Evolutionary conservation across 441 rosid species (phyloP), one percentile per base, ranked within the genome.

Genomic region (Metrosideros polymorpha): DNA sequence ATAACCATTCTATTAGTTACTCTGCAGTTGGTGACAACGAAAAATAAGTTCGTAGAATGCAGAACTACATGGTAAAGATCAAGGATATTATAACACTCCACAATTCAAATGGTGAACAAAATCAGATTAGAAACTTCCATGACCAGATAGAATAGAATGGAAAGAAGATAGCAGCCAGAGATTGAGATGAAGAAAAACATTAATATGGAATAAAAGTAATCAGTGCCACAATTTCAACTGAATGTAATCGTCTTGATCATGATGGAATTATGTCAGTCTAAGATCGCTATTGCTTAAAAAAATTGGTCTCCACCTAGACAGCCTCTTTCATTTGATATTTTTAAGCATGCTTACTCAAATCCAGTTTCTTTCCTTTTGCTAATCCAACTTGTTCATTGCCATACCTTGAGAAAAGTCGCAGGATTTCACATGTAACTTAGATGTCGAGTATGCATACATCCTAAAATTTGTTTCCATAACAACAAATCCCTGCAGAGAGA

Each of bases 391-490:
- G 18, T 13, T 55, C 49, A 49, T 63, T 5, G 76, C 45, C 86
- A 45, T 91, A 97, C 99, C 96, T 95, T 56, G 99, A 91, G 90
- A 97, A 97, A 91, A 97, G 96, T 77, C 97, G 97, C 88, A 97
- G 90, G 85, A 96, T 94, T 90, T 95, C 99, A 93, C 92, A 92
- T 96, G 99, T 63, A 97, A 92, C 94, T 94, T 97, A 35, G 99
- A 97, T 84, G 98, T 85, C 32, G 99, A 96, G 94, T 97, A 97
- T 18, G 98, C 97, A 83, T 97, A 95, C 92, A 96, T 57, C 90
- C 98, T 96, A 89, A 97, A 97, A 90, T 97, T 97, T 39, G 99
- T 96, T 93, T 96, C 99, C 89, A 97, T 94, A 47, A 97, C 94
- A 85, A 97, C 94, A 93, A 92, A 95, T 84, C 99, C 99, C 99